These are phyloP conservation scores for Colletotrichum chrysophilum DNA, from an alignment of 2,329 filamentous ascomycete species.

Conservation along the genomic window DNA sequence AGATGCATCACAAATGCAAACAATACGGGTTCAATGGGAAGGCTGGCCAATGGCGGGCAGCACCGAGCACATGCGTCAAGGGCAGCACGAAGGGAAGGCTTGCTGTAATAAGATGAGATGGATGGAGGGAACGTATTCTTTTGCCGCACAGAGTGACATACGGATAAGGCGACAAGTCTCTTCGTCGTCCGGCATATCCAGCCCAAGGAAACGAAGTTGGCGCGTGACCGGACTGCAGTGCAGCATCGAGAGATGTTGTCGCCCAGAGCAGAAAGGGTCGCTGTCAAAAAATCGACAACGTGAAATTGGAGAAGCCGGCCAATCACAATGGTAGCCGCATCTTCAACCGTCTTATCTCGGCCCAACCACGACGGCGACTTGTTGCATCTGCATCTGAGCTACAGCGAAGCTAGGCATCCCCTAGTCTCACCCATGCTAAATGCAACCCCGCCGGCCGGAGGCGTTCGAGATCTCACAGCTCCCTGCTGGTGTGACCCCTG, in stretches of 20 bases:
- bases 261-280: background rate
- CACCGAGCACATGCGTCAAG: constrained; percentile 8
- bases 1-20: background rate
- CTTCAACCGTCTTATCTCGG: constrained; percentile 44
- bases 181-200: background rate
- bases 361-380: constrained; percentile 37
- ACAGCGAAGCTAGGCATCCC: constrained; percentile 2
- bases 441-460: constrained; percentile 14
- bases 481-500: constrained; percentile 6
- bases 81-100: background rate
- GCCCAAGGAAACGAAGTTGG: background rate
- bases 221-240: background rate
- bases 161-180: background rate
- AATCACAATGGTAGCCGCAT: constrained; percentile 37
- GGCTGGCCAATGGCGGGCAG: constrained; percentile 7
- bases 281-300: constrained; percentile 38
- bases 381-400: constrained; percentile 13
- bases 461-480: constrained; percentile 19
- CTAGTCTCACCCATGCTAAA: constrained; percentile 11
- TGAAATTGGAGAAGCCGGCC: constrained; percentile 40
- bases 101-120: background rate
- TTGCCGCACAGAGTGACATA: background rate
- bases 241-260: constrained; percentile 6
- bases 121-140: background rate
- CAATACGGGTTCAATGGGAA: background rate